phyloP scores from a whole-genome alignment of 1,284 basidiomycete genomes.

The Rhodotorula mucilaginosa region DNA sequence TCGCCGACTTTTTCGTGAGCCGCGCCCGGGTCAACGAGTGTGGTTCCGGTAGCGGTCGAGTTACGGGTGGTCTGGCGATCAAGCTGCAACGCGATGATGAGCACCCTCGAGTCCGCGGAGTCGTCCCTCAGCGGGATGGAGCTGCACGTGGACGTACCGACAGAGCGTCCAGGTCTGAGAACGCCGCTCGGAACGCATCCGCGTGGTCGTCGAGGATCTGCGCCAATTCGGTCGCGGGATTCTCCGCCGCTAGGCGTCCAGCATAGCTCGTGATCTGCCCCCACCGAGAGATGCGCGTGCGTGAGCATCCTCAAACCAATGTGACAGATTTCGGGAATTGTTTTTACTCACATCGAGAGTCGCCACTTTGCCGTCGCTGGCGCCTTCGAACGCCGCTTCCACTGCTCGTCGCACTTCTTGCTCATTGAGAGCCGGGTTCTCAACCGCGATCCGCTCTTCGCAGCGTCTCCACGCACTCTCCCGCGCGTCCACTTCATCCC shows the following conservation, averaged over 20 bases:
- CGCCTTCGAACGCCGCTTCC: constrained; percentile 11
- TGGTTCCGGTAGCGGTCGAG: constrained; percentile 6
- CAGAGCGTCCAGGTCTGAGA: background rate
- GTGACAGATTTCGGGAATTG: too few species aligned
- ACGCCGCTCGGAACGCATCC: background rate
- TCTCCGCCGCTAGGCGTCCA: constrained; percentile 21
- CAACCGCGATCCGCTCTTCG: constrained; percentile 21
- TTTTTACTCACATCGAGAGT: constrained; percentile 12
- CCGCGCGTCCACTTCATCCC: constrained; percentile 20
- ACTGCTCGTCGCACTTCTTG: constrained; percentile 7
- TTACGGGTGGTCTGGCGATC: constrained; percentile 4
- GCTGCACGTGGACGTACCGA: background rate
- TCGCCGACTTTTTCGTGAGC: constrained; percentile 3
- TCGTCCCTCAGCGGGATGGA: too few species aligned
- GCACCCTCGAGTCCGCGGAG: background rate
- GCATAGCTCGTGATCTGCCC: constrained; percentile 19
- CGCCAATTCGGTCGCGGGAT: constrained; percentile 24
- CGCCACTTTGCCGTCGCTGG: constrained; percentile 6
- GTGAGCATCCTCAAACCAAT: background rate
- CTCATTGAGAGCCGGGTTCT: constrained; percentile 16
- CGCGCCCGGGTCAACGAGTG: constrained; percentile 21
- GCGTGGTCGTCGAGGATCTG: constrained; percentile 17
- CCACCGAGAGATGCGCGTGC: background rate
- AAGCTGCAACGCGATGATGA: background rate
- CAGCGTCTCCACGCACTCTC: constrained; percentile 17